Evolutionary conservation across 2,329 filamentous ascomycete genomes (phyloP).

Genomic region (Claviceps citrina): DNA sequence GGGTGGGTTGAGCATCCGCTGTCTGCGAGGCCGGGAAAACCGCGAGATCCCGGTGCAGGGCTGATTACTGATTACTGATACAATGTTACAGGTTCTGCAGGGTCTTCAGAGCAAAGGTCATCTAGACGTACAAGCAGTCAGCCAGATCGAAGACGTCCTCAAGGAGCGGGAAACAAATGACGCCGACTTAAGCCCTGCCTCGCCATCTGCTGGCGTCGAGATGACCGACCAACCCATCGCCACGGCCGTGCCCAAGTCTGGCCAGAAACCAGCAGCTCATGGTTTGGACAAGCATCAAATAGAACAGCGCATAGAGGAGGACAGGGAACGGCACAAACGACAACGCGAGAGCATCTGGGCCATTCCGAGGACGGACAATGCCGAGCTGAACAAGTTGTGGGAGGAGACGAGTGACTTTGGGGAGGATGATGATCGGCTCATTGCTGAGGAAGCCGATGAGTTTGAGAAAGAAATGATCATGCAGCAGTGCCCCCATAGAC

Average conservation of each 20-base stretch:
- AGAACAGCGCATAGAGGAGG: constrained; percentile 92
- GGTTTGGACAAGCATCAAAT: constrained; percentile 71
- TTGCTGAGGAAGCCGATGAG: constrained; percentile 54
- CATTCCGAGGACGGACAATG: constrained; percentile 44
- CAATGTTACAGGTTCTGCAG: constrained; percentile 42
- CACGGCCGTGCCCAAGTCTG: constrained; percentile 23
- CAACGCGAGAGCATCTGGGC: constrained; percentile 89
- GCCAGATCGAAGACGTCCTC: constrained; percentile 69
- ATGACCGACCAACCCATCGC: constrained; percentile 27
- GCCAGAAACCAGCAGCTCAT: constrained; percentile 19
- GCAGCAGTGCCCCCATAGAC: constrained; percentile 25
- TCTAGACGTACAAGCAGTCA: constrained; percentile 57
- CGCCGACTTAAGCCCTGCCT: constrained; percentile 37
- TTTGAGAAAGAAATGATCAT: constrained; percentile 28
- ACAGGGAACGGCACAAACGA: constrained; percentile 85
- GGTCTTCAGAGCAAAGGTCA: constrained; percentile 56
- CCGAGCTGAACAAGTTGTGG: constrained; percentile 69
- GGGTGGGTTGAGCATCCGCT: constrained; percentile 32
- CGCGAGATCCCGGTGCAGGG: no score
- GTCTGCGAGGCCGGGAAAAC: not conserved
- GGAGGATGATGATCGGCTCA: constrained; percentile 68
- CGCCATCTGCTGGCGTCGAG: constrained; percentile 30
- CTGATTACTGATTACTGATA: not conserved
- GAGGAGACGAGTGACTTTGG: constrained; percentile 76
- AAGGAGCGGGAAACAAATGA: constrained; percentile 58